Evolutionary conservation across 2,329 filamentous ascomycete species (phyloP), one percentile per base, ranked within the genome.

Genomic region (Alternaria brassicicola): DNA sequence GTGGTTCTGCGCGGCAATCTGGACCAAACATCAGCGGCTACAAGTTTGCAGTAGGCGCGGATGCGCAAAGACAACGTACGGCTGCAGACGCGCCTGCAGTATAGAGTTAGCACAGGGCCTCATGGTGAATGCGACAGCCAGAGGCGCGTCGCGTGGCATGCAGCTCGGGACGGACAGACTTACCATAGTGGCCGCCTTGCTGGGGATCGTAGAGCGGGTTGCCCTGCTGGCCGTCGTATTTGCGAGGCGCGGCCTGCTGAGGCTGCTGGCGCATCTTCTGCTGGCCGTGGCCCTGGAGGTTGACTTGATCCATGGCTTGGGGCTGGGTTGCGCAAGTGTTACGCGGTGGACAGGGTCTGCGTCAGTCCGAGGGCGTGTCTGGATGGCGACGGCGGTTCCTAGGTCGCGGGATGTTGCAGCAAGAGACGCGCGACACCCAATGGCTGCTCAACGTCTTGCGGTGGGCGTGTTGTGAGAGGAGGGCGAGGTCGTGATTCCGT

Each of bases 1-100:
- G 78, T 92, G 95, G 56, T 93, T 93, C 80, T 92, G 89, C 42
- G 89, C 88, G 47, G 93, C 92, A 68, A 97, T 89, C 91, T 95
- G 78, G 73, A 82, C 68, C 69, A 66, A 70, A 73, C 51, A 65
- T 78, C 71, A 77, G 73, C 61, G 60, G 51, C 48, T 54, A 58
- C 28, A 55, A 55, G 54, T 55, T 25, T 53, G 58, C 31, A 47
- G 57, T 31, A 10, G 36, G 48, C 42, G 46, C 41, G 58, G 65
- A 57, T 26, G 67, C 62, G 67, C 65, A 35, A 31, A 15, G 31
- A 55, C 57, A 57, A 83, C 85, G 70, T 87, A 90, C 88, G 77
- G 85, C 80, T 70, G 87, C 87, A 71, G 88, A 89, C 66, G 89
- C 89, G 74, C 88, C 88, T 90, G 59, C 25, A 28, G 26, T 30